Conservation (phyloP, 441 rosid genomes). For the Isatis lusitanica region DNA sequence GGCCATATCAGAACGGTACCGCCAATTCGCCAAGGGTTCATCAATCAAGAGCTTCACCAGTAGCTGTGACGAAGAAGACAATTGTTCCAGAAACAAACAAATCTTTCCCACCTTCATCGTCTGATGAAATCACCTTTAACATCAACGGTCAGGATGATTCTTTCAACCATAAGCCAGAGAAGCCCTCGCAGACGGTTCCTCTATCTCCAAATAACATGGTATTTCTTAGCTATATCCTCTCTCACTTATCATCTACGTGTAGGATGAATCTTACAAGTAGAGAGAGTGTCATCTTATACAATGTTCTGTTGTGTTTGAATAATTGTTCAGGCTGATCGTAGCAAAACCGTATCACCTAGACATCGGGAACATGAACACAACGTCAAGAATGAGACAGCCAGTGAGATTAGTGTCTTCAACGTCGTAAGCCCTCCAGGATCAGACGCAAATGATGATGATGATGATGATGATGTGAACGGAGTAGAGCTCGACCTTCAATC, state of each 20-base stretch:
- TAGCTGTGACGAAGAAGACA: constrained; percentile 40
- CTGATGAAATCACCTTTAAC: constrained; percentile 35
- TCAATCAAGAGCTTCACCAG: constrained; percentile 43
- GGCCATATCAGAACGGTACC: constrained; percentile 29
- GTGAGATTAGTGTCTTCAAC: constrained; percentile 41
- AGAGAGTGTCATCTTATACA: neutral
- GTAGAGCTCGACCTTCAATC: constrained; percentile 53
- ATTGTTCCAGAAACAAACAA: constrained; percentile 36
- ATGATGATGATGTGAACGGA: constrained; percentile 28
- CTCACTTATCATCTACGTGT: neutral
- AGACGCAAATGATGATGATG: constrained; percentile 21
- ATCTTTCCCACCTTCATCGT: constrained; percentile 32
- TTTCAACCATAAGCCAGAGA: constrained; percentile 31
- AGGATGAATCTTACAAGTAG: neutral
- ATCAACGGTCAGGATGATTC: constrained; percentile 40
- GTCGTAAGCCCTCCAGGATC: constrained; percentile 41
- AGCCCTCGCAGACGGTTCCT: constrained; percentile 35
- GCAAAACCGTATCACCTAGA: constrained; percentile 24
- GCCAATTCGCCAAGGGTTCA: constrained; percentile 25
- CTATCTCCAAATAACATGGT: constrained; percentile 39
- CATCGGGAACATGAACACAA: constrained; percentile 29
- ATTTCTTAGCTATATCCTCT: constrained; percentile 3
- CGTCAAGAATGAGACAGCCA: constrained; percentile 15
- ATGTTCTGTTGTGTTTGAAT: constrained; percentile 1
- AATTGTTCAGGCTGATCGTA: constrained; percentile 32